These are phyloP conservation scores for Vitis riparia DNA, from an alignment of 164 flowering plant genomes.

Conservation along the genomic window DNA sequence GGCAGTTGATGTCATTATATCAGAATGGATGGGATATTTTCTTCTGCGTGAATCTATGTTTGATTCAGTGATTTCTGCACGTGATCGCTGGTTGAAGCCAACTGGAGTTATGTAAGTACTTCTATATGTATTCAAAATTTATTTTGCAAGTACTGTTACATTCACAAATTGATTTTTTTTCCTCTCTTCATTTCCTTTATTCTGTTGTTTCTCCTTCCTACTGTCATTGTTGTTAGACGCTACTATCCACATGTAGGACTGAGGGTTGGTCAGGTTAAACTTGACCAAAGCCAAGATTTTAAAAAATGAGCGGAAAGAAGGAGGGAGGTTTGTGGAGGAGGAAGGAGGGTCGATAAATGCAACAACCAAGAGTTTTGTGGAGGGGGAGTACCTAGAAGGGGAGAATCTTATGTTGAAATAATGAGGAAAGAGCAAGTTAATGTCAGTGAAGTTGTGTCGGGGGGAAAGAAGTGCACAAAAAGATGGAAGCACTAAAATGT, in stretches of 20 bases:
- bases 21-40: constrained; percentile 99
- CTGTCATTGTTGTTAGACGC: no score
- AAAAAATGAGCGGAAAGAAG: no score
- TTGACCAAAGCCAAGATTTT: neutral
- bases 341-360: no score
- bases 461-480: no score
- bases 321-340: no score
- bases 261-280: neutral
- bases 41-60: constrained; percentile 98
- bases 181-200: neutral
- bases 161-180: constrained; percentile 4
- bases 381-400: no score
- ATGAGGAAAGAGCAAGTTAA: no score
- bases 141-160: neutral
- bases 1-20: constrained; percentile 93
- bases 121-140: neutral
- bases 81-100: constrained; percentile 95
- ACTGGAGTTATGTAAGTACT: constrained; percentile 79
- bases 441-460: no score
- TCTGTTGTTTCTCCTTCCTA: neutral
- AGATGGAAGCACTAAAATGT: no score
- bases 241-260: no score
- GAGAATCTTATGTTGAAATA: no score
- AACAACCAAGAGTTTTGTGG: no score
- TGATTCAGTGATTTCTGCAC: constrained; percentile 96